Conservation (phyloP, 139 green algal species). For the Dunaliella sp. region DNA sequence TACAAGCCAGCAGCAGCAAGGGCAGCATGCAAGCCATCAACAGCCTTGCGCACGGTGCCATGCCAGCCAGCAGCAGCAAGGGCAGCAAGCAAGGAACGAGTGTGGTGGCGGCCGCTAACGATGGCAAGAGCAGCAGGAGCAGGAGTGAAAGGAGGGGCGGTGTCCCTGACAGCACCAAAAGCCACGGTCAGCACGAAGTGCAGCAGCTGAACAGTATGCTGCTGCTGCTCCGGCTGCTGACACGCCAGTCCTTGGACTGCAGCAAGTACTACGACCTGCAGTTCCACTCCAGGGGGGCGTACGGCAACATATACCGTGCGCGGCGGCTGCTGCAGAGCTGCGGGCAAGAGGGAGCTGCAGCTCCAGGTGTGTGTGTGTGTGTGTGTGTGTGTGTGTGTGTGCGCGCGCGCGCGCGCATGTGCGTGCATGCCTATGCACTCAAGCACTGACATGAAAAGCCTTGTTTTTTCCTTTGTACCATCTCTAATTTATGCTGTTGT, state of each 20-base stretch:
- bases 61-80: constrained; percentile 6
- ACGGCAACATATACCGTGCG: constrained; percentile 51
- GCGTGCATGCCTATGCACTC: neutral
- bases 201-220: constrained; percentile 2
- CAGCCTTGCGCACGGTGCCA: too few relatives aligned
- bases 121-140: neutral
- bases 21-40: too few relatives aligned
- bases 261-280: constrained; percentile 40
- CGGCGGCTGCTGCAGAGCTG: constrained; percentile 16
- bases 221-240: constrained; percentile 59
- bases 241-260: constrained; percentile 43
- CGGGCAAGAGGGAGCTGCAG: neutral
- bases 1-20: constrained; percentile 12
- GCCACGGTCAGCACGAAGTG: neutral
- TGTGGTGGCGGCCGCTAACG: neutral
- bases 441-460: too few relatives aligned
- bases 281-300: constrained; percentile 54
- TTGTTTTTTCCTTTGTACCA: too few relatives aligned
- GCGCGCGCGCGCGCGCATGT: neutral
- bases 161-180: constrained; percentile 1
- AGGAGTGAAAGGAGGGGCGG: constrained; percentile 21
- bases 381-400: neutral
- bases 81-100: too few relatives aligned
- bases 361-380: neutral
- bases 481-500: too few relatives aligned